Evolutionary conservation across 306 rosid species (phyloP).

Genomic region (Mucuna pruriens): DNA sequence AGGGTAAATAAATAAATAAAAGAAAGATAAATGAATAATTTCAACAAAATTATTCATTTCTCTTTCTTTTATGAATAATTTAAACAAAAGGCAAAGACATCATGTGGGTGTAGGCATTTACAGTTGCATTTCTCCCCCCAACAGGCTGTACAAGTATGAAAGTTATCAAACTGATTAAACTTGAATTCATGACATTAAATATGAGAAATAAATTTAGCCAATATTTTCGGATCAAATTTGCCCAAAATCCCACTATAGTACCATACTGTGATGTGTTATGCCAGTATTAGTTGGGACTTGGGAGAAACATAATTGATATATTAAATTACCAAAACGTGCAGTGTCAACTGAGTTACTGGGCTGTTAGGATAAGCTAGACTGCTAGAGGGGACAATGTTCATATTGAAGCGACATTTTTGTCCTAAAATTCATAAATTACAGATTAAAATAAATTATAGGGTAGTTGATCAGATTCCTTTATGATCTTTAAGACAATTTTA

Average conservation of each 20-base stretch:
- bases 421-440: slow-evolving; percentile 43
- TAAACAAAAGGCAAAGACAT: slow-evolving; percentile 5
- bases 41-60: too few species aligned
- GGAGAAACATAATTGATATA: slow-evolving; percentile 29
- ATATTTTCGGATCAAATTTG: slow-evolving; percentile 43
- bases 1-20: neutral
- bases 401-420: slow-evolving; percentile 51
- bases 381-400: slow-evolving; percentile 47
- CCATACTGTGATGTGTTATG: neutral
- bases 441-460: slow-evolving; percentile 30
- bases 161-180: slow-evolving; percentile 29
- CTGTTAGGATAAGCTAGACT: slow-evolving; percentile 34
- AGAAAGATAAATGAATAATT: slow-evolving; percentile 1
- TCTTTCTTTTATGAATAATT: slow-evolving; percentile 11
- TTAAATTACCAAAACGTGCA: slow-evolving; percentile 41
- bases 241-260: neutral
- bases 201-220: slow-evolving; percentile 24
- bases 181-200: slow-evolving; percentile 34
- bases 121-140: slow-evolving; percentile 23
- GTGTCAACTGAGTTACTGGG: slow-evolving; percentile 43
- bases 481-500: slow-evolving; percentile 32
- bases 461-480: slow-evolving; percentile 58
- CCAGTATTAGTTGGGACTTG: slow-evolving; percentile 30
- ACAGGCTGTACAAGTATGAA: slow-evolving; percentile 28
- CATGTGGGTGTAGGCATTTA: neutral